Evolutionary conservation across 2,329 filamentous ascomycete genomes (phyloP), one percentile per base, ranked within the genome.

Genomic region (Aspergillus japonicus): DNA sequence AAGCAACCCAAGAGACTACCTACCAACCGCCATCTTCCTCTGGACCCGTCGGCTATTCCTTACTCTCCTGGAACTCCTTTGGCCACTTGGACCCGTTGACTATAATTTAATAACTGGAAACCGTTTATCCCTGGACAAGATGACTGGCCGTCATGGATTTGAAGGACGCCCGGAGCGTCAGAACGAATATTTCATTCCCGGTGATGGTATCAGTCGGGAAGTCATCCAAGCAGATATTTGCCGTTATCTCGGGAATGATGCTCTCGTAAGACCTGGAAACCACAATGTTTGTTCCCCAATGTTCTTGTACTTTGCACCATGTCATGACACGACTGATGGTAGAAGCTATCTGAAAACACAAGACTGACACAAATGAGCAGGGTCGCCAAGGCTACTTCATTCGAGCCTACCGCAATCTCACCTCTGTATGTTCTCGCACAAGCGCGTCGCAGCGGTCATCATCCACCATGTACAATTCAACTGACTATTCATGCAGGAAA

Each of bases 221-320:
- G 90, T 93, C 70, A 92, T 93, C 77, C 91, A 90, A 64, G 88
- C 89, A 73, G 90, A 93, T 75, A 91, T 93, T 66, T 92, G 90
- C 80, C 89, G 89, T 73, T 93, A 92, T 75, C 83, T 93, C 68
- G 90, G 90, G 71, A 91, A 91, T 75, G 90, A 93, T 81, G 90
- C 90, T 67, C 83, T 91, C 70, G 89, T 91, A 72, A 87, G 88
- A 71, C 89, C 89, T 61, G 88, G 88, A 70, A 86, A 84, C 68
- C 89, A 90, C 77, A 86, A 90, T 83, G 89, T 91, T 83, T 68
- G 82, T 74, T 68, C 67, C 65, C 69, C 67, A 54, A 66, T 54
- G 59, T 57, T 62, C 53, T 62, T 52, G 61, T 54, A 39, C 51
- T 48, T 11, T 56, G 29, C n/a, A 50, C 31, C 21, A 26, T 47